phyloP scores from a whole-genome alignment of 345 rosid genomes.

The Gossypium ekmanianum region DNA sequence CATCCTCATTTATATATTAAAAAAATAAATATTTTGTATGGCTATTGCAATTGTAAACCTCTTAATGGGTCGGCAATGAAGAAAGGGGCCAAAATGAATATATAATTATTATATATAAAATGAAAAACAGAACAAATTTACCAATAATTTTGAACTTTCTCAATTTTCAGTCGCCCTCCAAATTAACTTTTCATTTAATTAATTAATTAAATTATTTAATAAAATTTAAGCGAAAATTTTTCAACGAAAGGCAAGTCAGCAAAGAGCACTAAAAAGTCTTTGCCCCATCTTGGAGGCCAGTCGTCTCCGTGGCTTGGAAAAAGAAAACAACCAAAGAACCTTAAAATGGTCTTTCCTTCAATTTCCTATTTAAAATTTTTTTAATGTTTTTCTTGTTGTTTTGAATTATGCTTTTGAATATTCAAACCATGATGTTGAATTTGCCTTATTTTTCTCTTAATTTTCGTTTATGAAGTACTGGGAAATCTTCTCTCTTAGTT shows the following conservation, averaged over 20 bases:
- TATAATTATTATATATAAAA: too few relatives aligned
- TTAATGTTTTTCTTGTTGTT: neutral
- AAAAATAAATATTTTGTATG: too few relatives aligned
- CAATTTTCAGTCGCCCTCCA: too few relatives aligned
- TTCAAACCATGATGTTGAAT: conserved; percentile 1
- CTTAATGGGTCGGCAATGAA: too few relatives aligned
- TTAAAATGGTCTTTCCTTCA: neutral
- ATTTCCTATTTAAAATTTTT: neutral
- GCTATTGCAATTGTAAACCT: too few relatives aligned
- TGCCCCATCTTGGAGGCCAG: conserved; percentile 4
- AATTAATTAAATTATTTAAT: neutral
- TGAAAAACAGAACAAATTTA: too few relatives aligned
- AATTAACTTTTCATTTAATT: too few relatives aligned
- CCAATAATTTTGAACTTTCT: too few relatives aligned
- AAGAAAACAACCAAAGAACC: neutral
- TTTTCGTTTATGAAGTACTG: neutral
- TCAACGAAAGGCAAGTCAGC: neutral
- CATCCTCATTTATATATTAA: too few relatives aligned
- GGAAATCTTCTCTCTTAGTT: conserved; percentile 6
- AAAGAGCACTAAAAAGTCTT: neutral
- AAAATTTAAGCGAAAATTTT: neutral
- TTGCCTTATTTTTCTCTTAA: neutral
- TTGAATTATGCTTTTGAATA: conserved; percentile 6
- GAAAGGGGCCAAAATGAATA: too few relatives aligned
- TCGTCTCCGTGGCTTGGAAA: conserved; percentile 4